Evolutionary conservation across 2,329 filamentous ascomycete species (phyloP), one percentile per base, ranked within the genome.

Genomic region (Clarireedia paspali): DNA sequence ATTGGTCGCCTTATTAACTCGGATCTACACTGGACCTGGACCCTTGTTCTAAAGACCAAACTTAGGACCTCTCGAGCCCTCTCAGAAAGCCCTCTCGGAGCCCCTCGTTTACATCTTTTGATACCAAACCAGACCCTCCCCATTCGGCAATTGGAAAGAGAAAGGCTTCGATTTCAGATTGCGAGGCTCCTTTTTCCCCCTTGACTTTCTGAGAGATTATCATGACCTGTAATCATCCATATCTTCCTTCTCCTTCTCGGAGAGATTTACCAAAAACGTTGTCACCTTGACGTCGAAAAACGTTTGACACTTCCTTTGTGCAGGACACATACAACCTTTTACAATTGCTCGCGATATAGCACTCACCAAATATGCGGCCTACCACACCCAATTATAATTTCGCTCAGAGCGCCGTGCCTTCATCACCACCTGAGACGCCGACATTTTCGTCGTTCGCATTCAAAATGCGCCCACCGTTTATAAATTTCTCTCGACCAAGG

Each of bases 371-470:
- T 57, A 74, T 70, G 66, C 72, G 71, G 61, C 72, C 73, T 55
- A 67, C 72, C 42, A 75, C 74, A 59, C 74, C 74, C 53, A 72
- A 73, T 57, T 69, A 75, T 62, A 71, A 71, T 40, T 64, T 66
- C 54, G 55, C 66, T 60, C 66, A 70, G 59, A 40, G 34, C 17
- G 64, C 69, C 61, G 70, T 72, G 56, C 75, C 74, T 53, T 73
- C 75, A 55, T 78, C 76, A 63, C 76, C 75, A 60, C 75, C 75
- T 42, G 73, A 75, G 50, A 77, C 75, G 42, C 76, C 75, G 51
- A 75, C 73, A 42, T 68, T 70, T 38, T 58, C 63, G 6, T 53
- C 57, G 14, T 64, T 70, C 47, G 70, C 70, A 54, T 70, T 36
- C 15, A 63, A 61, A 27, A 63, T 51, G 36, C 61, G 62, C 9